These are phyloP conservation scores for Epichloe brachyelytri DNA, from an alignment of 2,329 filamentous ascomycete genomes.

Conservation along the genomic window DNA sequence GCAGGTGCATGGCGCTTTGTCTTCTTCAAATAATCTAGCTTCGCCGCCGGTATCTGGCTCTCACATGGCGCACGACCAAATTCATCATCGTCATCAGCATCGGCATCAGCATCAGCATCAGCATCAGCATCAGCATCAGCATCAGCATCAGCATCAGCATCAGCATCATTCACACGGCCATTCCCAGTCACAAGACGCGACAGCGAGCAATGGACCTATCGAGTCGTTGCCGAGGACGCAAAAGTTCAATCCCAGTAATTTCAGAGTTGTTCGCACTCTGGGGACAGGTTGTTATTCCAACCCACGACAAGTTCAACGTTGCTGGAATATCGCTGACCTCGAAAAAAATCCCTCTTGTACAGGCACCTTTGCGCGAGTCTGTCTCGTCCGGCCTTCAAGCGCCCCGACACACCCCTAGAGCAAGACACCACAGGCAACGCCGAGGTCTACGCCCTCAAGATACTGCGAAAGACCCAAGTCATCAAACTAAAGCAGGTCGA, in stretches of 20 bases:
- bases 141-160: background rate
- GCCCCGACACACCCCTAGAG: slow-evolving; percentile 22
- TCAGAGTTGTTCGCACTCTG: slow-evolving; percentile 60
- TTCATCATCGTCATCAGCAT: no score
- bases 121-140: background rate
- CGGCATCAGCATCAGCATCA: background rate
- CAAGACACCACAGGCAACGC: slow-evolving; percentile 19
- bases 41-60: slow-evolving; percentile 7
- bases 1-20: slow-evolving; percentile 12
- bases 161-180: background rate
- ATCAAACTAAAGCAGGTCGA: slow-evolving; percentile 78
- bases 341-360: background rate
- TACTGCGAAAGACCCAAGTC: slow-evolving; percentile 59
- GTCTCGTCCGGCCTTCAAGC: slow-evolving; percentile 55
- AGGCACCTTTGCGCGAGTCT: slow-evolving; percentile 75
- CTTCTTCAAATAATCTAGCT: slow-evolving; percentile 8
- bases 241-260: slow-evolving; percentile 37
- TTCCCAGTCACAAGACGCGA: background rate
- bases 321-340: background rate
- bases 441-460: slow-evolving; percentile 68
- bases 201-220: background rate
- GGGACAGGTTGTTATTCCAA: slow-evolving; percentile 45
- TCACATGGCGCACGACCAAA: background rate
- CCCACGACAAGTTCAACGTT: background rate
- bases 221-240: slow-evolving; percentile 15